phyloP scores from a whole-genome alignment of 2,329 filamentous ascomycete genomes.

The Gaeumannomyces tritici region DNA sequence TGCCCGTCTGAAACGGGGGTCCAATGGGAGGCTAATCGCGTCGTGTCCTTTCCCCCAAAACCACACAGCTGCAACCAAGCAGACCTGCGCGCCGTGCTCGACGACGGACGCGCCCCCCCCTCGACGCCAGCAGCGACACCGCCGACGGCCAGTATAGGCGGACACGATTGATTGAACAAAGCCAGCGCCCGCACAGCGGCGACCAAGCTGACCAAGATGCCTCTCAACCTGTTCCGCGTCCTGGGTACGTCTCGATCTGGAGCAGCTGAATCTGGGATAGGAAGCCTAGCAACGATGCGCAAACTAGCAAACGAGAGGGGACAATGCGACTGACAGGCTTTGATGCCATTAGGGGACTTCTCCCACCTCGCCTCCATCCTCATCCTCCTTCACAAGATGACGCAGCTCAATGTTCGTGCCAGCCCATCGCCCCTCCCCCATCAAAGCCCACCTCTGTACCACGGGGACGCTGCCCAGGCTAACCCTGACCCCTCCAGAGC shows the following conservation, averaged over 20 bases:
- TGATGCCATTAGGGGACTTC: conserved; percentile 61
- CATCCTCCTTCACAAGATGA: conserved; percentile 96
- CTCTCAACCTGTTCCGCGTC: conserved; percentile 50
- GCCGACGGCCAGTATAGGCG: neutral
- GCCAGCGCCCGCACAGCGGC: neutral
- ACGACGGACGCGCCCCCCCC: neutral
- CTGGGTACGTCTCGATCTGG: conserved; percentile 31
- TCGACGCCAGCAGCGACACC: neutral
- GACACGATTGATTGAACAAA: neutral
- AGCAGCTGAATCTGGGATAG: neutral
- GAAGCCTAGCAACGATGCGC: too few species aligned
- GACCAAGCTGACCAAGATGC: conserved; percentile 23
- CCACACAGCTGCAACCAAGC: neutral
- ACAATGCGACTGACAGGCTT: neutral
- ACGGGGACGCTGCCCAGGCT: conserved; percentile 2
- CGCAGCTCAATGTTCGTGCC: conserved; percentile 67
- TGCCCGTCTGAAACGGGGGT: conserved; percentile 9
- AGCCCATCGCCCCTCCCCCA: neutral
- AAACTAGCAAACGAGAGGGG: neutral
- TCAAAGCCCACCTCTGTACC: neutral
- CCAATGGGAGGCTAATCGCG: conserved; percentile 31
- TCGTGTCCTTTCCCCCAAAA: conserved; percentile 24
- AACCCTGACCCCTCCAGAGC: conserved; percentile 50
- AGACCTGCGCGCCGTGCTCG: neutral
- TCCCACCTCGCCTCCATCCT: conserved; percentile 92